Base-by-base conservation (phyloP, 1,284 basidiomycete genomes). In the Cryptococcus amylolentus region DNA sequence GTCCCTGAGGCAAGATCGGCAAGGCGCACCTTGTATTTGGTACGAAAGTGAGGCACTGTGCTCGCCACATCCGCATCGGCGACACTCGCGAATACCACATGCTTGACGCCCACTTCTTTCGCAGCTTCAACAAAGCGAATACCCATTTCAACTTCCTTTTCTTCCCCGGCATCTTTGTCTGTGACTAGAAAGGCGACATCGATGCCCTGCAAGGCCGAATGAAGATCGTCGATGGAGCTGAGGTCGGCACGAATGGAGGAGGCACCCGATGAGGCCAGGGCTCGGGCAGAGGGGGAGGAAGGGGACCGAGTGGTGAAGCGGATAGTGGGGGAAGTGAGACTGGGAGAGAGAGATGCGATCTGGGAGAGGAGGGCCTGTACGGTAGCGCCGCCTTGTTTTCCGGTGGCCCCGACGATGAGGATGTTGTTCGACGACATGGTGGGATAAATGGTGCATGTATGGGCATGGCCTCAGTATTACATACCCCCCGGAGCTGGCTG, bases 391-490 rank as follows among this genome's bases (percentile, higher is more conserved):
- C 80, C 80, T 69, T 81, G 80, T 58, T 77, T 77, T n/a, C 80
- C 80, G 5, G 80, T 81, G 12, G 79, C 79, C 9, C 80, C 80
- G 39, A 72, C 68, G 43, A 81, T 70, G 40, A 81, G 74, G 47
- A 81, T 68, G 18, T 16, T 55, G 37, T 38, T 23, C 6, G 35
- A 35, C 7, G 31, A 10, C 31, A 35, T 35, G 6, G 7, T 35
- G 31, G 31, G 31, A 35, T 35, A 3, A 0, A 8, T 35, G n/a
- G n/a, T n/a, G 7, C 6, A 35, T 10, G 1, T 35, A 5, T 5
- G 6, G 7, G 6, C 31, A 35, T 35, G 31, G 23, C 31, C 10
- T 3, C 31, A 8, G 6, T 3, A 6, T 35, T 35, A 35, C 7
- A 10, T 35, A 35, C 31, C 23, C 23, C 23, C 23, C 23, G 23